A percentile compares a stretch with the other conserved stretches of the same genome.
Evolutionary conservation across 305 asterid species (phyloP).

Genomic region (Striga hermonthica): DNA sequence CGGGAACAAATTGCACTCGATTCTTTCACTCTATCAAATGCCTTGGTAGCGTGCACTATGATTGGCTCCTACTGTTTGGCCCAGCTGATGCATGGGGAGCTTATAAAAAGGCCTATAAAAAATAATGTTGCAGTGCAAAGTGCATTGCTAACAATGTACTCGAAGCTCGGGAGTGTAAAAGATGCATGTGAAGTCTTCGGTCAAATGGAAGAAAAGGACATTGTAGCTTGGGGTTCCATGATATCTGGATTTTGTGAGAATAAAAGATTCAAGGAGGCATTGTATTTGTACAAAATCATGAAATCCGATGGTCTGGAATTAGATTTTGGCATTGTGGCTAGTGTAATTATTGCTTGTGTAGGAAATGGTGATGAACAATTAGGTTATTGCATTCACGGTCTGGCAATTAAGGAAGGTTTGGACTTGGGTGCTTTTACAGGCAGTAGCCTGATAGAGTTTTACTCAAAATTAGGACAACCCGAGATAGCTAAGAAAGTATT

Average conservation of each 20-base stretch:
- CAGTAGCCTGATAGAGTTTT: constrained; percentile 59
- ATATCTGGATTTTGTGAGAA: constrained; percentile 58
- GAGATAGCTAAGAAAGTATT: constrained; percentile 50
- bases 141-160: constrained; percentile 76
- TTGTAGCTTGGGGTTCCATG: constrained; percentile 85
- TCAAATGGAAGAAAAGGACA: constrained; percentile 58
- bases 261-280: constrained; percentile 45
- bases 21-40: constrained; percentile 64
- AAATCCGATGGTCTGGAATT: constrained; percentile 45
- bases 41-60: constrained; percentile 53
- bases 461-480: constrained; percentile 53
- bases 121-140: constrained; percentile 54
- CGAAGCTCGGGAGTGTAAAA: constrained; percentile 48
- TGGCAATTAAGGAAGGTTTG: constrained; percentile 55
- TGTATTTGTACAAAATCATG: constrained; percentile 53
- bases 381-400: constrained; percentile 59
- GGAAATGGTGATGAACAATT: constrained; percentile 36
- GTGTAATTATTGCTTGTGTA: constrained; percentile 45
- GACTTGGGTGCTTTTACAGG: constrained; percentile 55
- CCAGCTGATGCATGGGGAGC: constrained; percentile 56
- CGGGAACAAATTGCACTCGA: constrained; percentile 43
- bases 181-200: constrained; percentile 49
- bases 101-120: constrained; percentile 55
- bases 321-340: constrained; percentile 53
- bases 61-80: constrained; percentile 44